These are phyloP conservation scores for Mycena crocata DNA, from an alignment of 768 basidiomycete genomes.

Conservation along the genomic window DNA sequence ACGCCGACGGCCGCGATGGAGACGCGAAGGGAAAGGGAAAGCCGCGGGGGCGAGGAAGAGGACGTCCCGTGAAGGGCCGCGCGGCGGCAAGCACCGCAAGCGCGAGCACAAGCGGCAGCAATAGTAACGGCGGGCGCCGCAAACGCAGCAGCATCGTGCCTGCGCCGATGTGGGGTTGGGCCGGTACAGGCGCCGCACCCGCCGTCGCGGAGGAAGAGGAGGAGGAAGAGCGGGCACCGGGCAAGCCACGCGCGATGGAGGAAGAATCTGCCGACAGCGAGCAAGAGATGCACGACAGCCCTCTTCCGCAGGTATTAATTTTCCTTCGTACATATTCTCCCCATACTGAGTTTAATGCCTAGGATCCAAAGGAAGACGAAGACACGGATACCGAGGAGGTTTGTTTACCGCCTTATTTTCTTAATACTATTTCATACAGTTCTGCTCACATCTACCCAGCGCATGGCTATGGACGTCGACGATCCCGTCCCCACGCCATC, in stretches of 20 bases:
- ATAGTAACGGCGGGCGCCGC: slow-evolving; percentile 47
- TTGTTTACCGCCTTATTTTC: background rate
- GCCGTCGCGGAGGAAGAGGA: slow-evolving; percentile 62
- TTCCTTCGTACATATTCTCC: background rate
- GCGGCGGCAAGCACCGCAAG: slow-evolving; percentile 27
- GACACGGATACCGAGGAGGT: slow-evolving; percentile 38
- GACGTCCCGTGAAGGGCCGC: slow-evolving; percentile 24
- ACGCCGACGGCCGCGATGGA: too few species aligned
- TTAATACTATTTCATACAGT: background rate
- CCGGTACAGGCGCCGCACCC: slow-evolving; percentile 58
- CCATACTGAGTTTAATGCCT: background rate
- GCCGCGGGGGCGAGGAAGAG: slow-evolving; percentile 35
- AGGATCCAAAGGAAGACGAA: slow-evolving; percentile 38
- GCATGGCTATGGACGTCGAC: slow-evolving; percentile 30
- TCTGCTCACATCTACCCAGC: background rate
- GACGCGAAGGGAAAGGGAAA: slow-evolving; percentile 42
- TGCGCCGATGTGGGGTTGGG: slow-evolving; percentile 91
- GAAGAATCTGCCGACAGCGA: slow-evolving; percentile 70
- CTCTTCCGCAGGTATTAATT: slow-evolving; percentile 22
- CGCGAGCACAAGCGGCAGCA: slow-evolving; percentile 28
- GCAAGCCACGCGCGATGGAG: slow-evolving; percentile 66
- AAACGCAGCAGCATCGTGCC: slow-evolving; percentile 79
- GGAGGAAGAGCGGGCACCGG: slow-evolving; percentile 59
- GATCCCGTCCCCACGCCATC: slow-evolving; percentile 13
- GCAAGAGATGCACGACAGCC: slow-evolving; percentile 42